Conservation (phyloP, 2,329 filamentous ascomycete genomes). For the Chaetomiaceae sp. region DNA sequence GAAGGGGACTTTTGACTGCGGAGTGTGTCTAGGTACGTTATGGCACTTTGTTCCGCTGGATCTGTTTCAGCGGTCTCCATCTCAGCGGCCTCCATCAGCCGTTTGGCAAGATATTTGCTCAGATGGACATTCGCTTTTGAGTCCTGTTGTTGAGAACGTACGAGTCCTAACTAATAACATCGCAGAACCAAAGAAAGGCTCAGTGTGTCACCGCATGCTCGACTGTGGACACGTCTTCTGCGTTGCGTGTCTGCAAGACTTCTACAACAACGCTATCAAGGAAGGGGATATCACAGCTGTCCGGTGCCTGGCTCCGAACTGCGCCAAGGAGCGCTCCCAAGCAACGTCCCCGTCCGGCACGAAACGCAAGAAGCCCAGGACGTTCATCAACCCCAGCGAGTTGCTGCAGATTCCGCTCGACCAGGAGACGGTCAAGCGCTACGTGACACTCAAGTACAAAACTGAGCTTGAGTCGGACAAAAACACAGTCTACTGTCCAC, state of each 20-base stretch:
- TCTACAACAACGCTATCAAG: slow-evolving; percentile 80
- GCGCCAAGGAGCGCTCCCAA: slow-evolving; percentile 55
- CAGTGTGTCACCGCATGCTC: slow-evolving; percentile 70
- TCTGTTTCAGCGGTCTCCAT: too few relatives aligned
- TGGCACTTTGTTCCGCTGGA: too few relatives aligned
- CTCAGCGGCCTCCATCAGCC: too few relatives aligned
- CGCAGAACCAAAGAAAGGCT: slow-evolving; percentile 80
- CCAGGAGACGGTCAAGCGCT: slow-evolving; percentile 71
- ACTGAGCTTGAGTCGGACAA: slow-evolving; percentile 87
- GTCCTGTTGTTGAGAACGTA: too few relatives aligned
- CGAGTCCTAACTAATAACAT: slow-evolving; percentile 20
- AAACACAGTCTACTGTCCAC: slow-evolving; percentile 85
- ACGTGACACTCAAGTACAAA: slow-evolving; percentile 86
- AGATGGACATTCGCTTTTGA: not conserved
- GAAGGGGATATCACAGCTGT: slow-evolving; percentile 77
- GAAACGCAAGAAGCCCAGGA: slow-evolving; percentile 55
- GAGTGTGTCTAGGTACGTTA: slow-evolving; percentile 63
- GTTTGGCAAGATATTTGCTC: not conserved
- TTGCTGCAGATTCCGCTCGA: slow-evolving; percentile 69
- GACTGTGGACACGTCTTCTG: slow-evolving; percentile 92
- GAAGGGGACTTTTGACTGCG: slow-evolving; percentile 79
- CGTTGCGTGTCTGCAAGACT: slow-evolving; percentile 76
- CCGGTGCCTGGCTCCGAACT: slow-evolving; percentile 73
- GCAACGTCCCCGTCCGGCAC: slow-evolving; percentile 29
- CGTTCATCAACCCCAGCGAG: slow-evolving; percentile 73